phyloP scores from a whole-genome alignment of 1,284 basidiomycete genomes.

The Trametes pubescens region DNA sequence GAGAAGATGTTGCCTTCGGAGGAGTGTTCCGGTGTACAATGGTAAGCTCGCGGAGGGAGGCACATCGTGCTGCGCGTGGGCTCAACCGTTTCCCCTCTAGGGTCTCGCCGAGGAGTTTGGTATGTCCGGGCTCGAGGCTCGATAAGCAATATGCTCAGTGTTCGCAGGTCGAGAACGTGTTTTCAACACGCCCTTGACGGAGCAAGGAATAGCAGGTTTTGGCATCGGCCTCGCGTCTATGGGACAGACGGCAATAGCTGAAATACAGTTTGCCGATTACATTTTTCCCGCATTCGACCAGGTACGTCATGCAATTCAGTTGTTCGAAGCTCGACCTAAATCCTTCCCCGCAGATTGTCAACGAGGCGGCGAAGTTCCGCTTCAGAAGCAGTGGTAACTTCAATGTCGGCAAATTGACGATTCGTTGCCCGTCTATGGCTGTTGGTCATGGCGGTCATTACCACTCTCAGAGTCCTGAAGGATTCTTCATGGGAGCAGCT shows the following conservation, averaged over 20 bases:
- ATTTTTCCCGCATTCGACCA: constrained; percentile 94
- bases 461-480: constrained; percentile 95
- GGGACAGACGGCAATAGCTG: constrained; percentile 95
- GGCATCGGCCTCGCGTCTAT: constrained; percentile 92
- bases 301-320: constrained; percentile 49
- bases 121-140: constrained; percentile 38
- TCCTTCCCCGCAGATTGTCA: constrained; percentile 72
- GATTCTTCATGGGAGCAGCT: constrained; percentile 91
- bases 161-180: constrained; percentile 83
- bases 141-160: constrained; percentile 2
- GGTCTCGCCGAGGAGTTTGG: constrained; percentile 95
- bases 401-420: constrained; percentile 85
- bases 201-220: constrained; percentile 96
- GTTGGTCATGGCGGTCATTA: constrained; percentile 95
- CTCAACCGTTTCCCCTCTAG: constrained; percentile 45
- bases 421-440: constrained; percentile 89
- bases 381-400: constrained; percentile 90
- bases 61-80: background rate
- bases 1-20: constrained; percentile 94
- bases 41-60: constrained; percentile 50
- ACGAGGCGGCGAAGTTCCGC: constrained; percentile 94
- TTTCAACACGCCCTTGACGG: constrained; percentile 95
- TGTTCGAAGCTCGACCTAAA: background rate
- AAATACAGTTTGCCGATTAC: constrained; percentile 91
- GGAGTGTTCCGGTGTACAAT: constrained; percentile 92